phyloP scores from a whole-genome alignment of 202 grass and related monocot species.

The Dendrocalamus latiflorus region DNA sequence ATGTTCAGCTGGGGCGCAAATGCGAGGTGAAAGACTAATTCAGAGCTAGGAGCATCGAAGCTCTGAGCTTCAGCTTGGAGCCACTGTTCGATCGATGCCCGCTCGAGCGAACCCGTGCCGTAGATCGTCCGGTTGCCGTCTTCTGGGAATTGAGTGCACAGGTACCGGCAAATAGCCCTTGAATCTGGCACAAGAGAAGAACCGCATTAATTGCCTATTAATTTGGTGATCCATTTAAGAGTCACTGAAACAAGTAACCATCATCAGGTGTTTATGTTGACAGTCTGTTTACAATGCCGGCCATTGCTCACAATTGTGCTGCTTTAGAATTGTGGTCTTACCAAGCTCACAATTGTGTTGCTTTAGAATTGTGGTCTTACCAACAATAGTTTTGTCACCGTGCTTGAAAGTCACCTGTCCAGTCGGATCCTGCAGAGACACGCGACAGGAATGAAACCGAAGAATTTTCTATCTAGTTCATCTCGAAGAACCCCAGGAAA shows the following conservation, averaged over 20 bases:
- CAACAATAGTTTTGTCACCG: slow-evolving; percentile 54
- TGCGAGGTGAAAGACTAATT: slow-evolving; percentile 80
- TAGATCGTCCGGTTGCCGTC: slow-evolving; percentile 56
- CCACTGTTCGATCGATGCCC: slow-evolving; percentile 80
- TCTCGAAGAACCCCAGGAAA: background rate
- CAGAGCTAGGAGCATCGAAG: slow-evolving; percentile 66
- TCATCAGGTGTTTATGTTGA: background rate
- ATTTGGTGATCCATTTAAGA: background rate
- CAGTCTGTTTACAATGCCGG: background rate
- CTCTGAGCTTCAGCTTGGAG: slow-evolving; percentile 59
- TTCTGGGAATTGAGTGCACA: slow-evolving; percentile 48
- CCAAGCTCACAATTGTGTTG: background rate
- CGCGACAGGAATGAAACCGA: background rate
- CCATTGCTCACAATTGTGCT: background rate
- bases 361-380: slow-evolving; percentile 25
- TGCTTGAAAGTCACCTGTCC: slow-evolving; percentile 84
- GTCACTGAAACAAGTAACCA: background rate
- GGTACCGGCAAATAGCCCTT: slow-evolving; percentile 61
- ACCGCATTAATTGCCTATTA: background rate
- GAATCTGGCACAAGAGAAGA: slow-evolving; percentile 46
- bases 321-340: too few species aligned
- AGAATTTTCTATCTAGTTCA: background rate
- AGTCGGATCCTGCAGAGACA: slow-evolving; percentile 55
- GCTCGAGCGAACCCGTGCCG: slow-evolving; percentile 66
- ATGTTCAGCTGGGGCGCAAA: slow-evolving; percentile 51